Percentiles rank a stretch among this genome's conserved stretches.
phyloP scores from a whole-genome alignment of 139 green algal species.

The Micractinium conductrix region DNA sequence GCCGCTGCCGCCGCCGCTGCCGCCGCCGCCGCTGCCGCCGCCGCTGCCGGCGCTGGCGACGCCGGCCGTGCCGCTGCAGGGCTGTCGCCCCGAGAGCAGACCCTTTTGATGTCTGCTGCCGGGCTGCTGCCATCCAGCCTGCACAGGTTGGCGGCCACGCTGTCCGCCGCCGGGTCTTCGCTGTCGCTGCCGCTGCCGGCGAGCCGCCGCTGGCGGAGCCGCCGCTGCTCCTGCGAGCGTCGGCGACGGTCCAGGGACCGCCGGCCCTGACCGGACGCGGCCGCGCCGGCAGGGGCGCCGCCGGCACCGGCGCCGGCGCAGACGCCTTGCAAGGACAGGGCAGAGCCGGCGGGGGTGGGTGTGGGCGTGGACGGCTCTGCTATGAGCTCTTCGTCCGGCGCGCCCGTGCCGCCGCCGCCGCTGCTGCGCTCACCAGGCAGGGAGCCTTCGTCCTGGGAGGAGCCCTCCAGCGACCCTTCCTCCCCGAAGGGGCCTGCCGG shows the following conservation, averaged over 20 bases:
- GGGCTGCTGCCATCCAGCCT: constrained; percentile 10
- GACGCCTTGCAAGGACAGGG: not conserved
- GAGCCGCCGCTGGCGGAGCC: not conserved
- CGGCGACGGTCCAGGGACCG: not conserved
- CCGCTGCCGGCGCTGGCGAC: not conserved
- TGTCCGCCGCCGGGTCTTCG: constrained; percentile 2
- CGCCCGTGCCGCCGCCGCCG: not conserved
- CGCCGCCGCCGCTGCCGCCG: not conserved
- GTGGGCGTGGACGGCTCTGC: not conserved
- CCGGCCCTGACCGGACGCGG: not conserved
- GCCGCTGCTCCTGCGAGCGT: not conserved
- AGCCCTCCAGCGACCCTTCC: not conserved
- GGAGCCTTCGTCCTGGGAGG: not conserved
- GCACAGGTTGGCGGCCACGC: constrained; percentile 18
- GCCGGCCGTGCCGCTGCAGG: not conserved
- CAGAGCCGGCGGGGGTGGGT: not conserved
- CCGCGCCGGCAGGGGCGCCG: not conserved
- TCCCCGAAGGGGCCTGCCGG: not conserved
- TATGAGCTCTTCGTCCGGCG: not conserved
- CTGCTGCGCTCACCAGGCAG: not conserved
- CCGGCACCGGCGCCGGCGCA: not conserved
- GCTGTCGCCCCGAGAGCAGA: no score
- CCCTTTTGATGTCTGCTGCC: no score
- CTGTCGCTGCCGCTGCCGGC: constrained; percentile 15
- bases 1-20: not conserved